Evolutionary conservation across 805 yeast species (phyloP).

Genomic region (Lipomyces spencermartinsiae): DNA sequence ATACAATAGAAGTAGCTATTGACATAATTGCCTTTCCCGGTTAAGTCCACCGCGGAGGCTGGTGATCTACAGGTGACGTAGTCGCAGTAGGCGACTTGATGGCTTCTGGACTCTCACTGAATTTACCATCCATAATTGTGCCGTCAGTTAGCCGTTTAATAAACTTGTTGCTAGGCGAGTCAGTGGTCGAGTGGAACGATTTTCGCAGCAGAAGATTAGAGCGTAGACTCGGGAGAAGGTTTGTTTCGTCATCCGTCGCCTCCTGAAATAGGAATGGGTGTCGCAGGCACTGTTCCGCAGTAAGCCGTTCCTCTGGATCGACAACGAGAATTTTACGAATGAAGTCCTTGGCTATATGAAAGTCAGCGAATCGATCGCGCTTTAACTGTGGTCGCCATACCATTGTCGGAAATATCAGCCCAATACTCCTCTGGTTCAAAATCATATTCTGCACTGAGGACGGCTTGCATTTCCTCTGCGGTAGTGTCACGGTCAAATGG

Average conservation of each 20-base stretch:
- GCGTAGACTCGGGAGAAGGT: slow-evolving; percentile 42
- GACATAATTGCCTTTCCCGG: background rate
- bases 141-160: slow-evolving; percentile 28
- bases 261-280: slow-evolving; percentile 53
- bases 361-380: background rate
- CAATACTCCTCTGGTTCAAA: slow-evolving; percentile 69
- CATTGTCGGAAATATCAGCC: slow-evolving; percentile 57
- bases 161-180: slow-evolving; percentile 13
- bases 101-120: slow-evolving; percentile 32
- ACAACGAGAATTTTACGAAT: slow-evolving; percentile 59
- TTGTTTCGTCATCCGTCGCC: slow-evolving; percentile 42
- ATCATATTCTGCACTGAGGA: slow-evolving; percentile 60
- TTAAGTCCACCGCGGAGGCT: slow-evolving; percentile 11
- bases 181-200: slow-evolving; percentile 18
- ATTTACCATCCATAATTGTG: slow-evolving; percentile 34
- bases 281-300: slow-evolving; percentile 52
- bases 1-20: background rate
- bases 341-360: slow-evolving; percentile 55
- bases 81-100: slow-evolving; percentile 27
- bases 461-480: slow-evolving; percentile 69
- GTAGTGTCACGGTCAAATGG: slow-evolving; percentile 80
- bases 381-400: slow-evolving; percentile 11
- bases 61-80: slow-evolving; percentile 20
- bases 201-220: slow-evolving; percentile 10
- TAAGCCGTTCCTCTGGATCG: slow-evolving; percentile 55